These are phyloP conservation scores for Fusarium protoensiforme DNA, from an alignment of 2,329 filamentous ascomycete genomes.

Conservation along the genomic window DNA sequence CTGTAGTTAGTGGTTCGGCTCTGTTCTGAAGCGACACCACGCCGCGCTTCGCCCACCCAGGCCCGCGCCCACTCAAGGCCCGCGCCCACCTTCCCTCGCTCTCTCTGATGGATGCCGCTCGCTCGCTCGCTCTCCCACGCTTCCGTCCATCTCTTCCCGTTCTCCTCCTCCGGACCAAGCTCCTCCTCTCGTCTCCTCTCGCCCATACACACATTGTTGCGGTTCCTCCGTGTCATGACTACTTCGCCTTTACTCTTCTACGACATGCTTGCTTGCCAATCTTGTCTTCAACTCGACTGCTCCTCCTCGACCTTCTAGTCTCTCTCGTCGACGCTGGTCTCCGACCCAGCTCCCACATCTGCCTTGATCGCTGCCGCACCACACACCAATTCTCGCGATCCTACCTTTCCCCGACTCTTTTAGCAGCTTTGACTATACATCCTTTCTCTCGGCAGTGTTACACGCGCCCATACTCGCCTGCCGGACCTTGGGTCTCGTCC, in stretches of 20 bases:
- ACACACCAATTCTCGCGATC: constrained; percentile 35
- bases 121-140: constrained; percentile 15
- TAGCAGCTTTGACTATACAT: not conserved
- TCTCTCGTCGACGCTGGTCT: constrained; percentile 32
- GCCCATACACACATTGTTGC: constrained; percentile 27
- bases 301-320: constrained; percentile 38
- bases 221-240: constrained; percentile 36
- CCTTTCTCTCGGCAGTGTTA: not conserved
- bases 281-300: constrained; percentile 35
- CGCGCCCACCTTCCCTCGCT: constrained; percentile 37
- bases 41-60: constrained; percentile 7
- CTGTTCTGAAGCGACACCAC: constrained; percentile 14
- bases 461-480: constrained; percentile 7
- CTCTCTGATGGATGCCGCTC: constrained; percentile 6
- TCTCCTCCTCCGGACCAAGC: constrained; percentile 35
- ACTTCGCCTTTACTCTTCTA: constrained; percentile 26
- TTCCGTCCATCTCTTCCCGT: constrained; percentile 16
- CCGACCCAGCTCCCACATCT: constrained; percentile 24
- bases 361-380: constrained; percentile 22
- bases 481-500: not conserved
- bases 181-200: constrained; percentile 45
- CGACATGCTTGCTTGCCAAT: constrained; percentile 45
- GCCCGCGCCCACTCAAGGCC: constrained; percentile 7
- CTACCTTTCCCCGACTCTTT: constrained; percentile 7
- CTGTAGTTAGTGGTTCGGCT: constrained; percentile 24